Conservation (phyloP, 192 early-diverging fungal species). For the Paraglomus brasilianum region DNA sequence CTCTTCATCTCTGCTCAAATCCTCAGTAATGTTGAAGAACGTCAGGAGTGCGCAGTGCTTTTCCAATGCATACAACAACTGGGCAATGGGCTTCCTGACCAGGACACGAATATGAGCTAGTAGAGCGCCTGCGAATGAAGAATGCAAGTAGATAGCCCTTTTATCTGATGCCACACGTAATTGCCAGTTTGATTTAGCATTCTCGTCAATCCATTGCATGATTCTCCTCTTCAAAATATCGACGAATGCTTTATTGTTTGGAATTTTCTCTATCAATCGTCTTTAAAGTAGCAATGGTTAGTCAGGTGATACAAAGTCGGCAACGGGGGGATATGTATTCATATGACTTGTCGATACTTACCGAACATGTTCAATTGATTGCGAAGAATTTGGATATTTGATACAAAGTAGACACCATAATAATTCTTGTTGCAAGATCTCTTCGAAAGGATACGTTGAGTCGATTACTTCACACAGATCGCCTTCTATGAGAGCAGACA, state of each 20-base stretch:
- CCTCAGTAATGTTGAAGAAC: neutral
- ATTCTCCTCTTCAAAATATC: slow-evolving; percentile 3
- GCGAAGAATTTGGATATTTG: slow-evolving; percentile 14
- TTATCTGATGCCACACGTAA: slow-evolving; percentile 22
- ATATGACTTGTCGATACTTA: neutral
- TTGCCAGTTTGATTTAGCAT: slow-evolving; percentile 15
- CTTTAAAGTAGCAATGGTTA: slow-evolving; percentile 1
- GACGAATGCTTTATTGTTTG: neutral
- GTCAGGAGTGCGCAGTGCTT: slow-evolving; percentile 8
- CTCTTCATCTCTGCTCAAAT: neutral
- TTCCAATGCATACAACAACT: slow-evolving; percentile 21
- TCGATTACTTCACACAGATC: slow-evolving; percentile 1
- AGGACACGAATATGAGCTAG: slow-evolving; percentile 12
- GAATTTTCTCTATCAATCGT: neutral
- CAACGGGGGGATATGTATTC: too few relatives aligned
- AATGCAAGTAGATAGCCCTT: slow-evolving; percentile 20
- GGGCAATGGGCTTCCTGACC: slow-evolving; percentile 24
- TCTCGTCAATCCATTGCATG: slow-evolving; percentile 13
- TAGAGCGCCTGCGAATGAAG: slow-evolving; percentile 25
- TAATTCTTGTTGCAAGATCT: slow-evolving; percentile 26
- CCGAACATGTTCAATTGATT: slow-evolving; percentile 24
- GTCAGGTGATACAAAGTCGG: too few relatives aligned
- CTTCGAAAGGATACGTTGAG: slow-evolving; percentile 22
- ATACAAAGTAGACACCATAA: slow-evolving; percentile 29
- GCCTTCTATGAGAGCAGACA: slow-evolving; percentile 22